Conservation (phyloP, 257 asterid species). For the Verbascum thapsus region DNA sequence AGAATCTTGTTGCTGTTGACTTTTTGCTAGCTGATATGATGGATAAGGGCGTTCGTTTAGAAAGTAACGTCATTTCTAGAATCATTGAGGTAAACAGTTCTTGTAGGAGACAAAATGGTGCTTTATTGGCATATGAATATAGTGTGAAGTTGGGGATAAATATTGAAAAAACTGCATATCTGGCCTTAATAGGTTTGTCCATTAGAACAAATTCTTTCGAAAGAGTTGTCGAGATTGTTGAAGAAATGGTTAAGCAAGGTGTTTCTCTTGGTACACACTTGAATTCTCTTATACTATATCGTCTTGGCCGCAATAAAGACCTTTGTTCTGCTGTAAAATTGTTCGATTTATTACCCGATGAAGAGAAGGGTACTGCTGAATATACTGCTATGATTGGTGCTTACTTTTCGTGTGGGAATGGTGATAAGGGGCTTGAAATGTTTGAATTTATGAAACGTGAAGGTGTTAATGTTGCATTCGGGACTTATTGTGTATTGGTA, state of each 20-base stretch:
- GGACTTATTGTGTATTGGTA: constrained; percentile 61
- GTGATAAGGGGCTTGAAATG: constrained; percentile 56
- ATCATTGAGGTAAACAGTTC: constrained; percentile 56
- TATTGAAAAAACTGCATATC: constrained; percentile 56
- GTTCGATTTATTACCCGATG: constrained; percentile 58
- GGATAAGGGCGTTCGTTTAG: constrained; percentile 44
- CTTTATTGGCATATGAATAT: constrained; percentile 61
- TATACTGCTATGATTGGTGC: constrained; percentile 70
- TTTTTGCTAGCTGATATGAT: constrained; percentile 52
- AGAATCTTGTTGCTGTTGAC: constrained; percentile 68
- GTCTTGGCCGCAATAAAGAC: constrained; percentile 63
- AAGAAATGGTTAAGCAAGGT: constrained; percentile 56
- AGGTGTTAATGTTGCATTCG: constrained; percentile 51
- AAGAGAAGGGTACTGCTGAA: constrained; percentile 68
- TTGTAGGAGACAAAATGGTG: constrained; percentile 50
- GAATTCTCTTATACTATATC: constrained; percentile 63
- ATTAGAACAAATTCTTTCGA: constrained; percentile 56
- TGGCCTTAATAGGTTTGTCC: constrained; percentile 64
- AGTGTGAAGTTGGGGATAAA: constrained; percentile 48
- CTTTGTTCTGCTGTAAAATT: constrained; percentile 54
- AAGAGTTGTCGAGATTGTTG: constrained; percentile 58
- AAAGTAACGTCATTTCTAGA: constrained; percentile 48
- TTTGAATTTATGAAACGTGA: constrained; percentile 55
- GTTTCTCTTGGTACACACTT: constrained; percentile 65
- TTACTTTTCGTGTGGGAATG: constrained; percentile 58